Conservation (phyloP, 768 basidiomycete species). For the Serendipita sp. region DNA sequence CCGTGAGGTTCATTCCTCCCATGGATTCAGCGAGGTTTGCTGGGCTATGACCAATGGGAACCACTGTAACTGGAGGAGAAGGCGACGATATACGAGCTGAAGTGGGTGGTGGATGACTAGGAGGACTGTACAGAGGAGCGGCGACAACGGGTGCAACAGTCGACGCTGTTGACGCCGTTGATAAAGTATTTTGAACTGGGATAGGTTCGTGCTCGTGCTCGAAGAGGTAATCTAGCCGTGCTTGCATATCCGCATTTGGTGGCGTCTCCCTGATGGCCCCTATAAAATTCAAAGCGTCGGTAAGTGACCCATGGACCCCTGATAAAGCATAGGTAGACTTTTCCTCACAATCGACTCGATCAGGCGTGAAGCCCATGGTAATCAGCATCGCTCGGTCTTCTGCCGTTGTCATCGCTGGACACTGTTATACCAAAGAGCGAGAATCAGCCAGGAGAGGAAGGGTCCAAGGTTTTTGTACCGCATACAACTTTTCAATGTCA, state of each 20-base stretch:
- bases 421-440: not conserved
- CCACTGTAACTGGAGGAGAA: not conserved
- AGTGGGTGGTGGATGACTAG: not conserved
- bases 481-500: not conserved
- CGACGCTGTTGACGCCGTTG: not conserved
- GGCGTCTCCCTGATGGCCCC: slow-evolving; percentile 2
- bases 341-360: not conserved
- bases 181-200: not conserved
- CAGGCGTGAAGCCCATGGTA: not conserved
- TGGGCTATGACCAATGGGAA: not conserved
- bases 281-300: not conserved
- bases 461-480: not conserved
- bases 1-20: not conserved
- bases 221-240: not conserved
- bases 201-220: not conserved
- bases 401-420: not conserved
- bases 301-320: not conserved
- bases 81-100: not conserved
- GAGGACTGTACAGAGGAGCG: not conserved
- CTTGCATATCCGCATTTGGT: not conserved
- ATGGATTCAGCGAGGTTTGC: not conserved
- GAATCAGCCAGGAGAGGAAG: not conserved
- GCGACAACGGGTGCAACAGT: no score
- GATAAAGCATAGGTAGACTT: not conserved
- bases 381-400: not conserved